These are phyloP conservation scores for Penicillium arizonense DNA, from an alignment of 495 filamentous ascomycete genomes.

Conservation along the genomic window DNA sequence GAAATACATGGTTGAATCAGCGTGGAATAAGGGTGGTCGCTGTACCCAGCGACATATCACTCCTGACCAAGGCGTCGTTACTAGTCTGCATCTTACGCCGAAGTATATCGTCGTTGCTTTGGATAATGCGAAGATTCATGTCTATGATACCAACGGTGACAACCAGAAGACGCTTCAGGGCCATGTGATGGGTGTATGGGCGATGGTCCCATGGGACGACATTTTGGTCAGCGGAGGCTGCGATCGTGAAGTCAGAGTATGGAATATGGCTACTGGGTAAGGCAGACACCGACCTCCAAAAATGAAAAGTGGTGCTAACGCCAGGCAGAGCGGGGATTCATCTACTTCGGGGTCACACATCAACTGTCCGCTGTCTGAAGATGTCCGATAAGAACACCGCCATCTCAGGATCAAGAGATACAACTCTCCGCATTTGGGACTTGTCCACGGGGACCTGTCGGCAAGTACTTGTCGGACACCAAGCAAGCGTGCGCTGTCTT, in stretches of 20 bases:
- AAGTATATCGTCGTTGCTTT: conserved; percentile 97
- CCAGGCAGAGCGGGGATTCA: conserved; percentile 64
- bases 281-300: conserved; percentile 17
- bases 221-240: conserved; percentile 94
- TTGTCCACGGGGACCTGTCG: conserved; percentile 80
- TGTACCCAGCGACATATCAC: conserved; percentile 81
- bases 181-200: conserved; percentile 99
- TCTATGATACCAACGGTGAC: conserved; percentile 89
- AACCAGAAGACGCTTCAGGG: conserved; percentile 86
- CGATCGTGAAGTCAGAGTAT: conserved; percentile 94
- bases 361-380: conserved; percentile 93
- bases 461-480: conserved; percentile 92
- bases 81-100: conserved; percentile 86
- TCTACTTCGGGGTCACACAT: conserved; percentile 88
- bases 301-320: conserved; percentile 1
- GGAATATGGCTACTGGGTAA: conserved; percentile 96
- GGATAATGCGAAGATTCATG: conserved; percentile 97
- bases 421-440: conserved; percentile 94
- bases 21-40: conserved; percentile 86
- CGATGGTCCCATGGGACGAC: conserved; percentile 98
- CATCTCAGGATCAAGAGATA: conserved; percentile 94
- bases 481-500: conserved; percentile 92
- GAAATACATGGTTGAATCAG: conserved; percentile 92
- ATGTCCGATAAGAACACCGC: conserved; percentile 93
- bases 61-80: conserved; percentile 94